These are phyloP conservation scores for Iberis amara DNA, from an alignment of 441 rosid species.

Conservation along the genomic window DNA sequence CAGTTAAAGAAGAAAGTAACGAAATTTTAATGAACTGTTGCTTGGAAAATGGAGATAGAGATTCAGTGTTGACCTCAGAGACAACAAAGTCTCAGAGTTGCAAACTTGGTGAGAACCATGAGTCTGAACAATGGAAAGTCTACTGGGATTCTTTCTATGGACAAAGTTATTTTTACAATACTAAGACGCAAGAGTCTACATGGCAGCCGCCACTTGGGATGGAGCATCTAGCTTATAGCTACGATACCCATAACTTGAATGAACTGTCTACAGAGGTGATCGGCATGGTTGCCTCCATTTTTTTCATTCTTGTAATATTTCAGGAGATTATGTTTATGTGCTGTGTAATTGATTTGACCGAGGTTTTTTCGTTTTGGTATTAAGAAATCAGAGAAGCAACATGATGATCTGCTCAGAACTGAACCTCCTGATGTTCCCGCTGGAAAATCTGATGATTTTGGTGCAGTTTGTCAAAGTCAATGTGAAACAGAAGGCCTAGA, in stretches of 20 bases:
- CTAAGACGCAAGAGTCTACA: slow-evolving; percentile 51
- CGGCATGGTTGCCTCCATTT: slow-evolving; percentile 24
- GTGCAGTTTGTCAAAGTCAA: slow-evolving; percentile 24
- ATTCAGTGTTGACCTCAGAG: slow-evolving; percentile 28
- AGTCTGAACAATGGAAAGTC: slow-evolving; percentile 49
- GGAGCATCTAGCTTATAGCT: slow-evolving; percentile 44
- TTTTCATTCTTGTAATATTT: slow-evolving; percentile 22
- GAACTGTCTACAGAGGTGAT: slow-evolving; percentile 34
- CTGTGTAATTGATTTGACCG: slow-evolving; percentile 13
- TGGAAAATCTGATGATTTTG: slow-evolving; percentile 30
- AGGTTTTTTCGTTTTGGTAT: slow-evolving; percentile 20
- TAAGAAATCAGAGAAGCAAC: slow-evolving; percentile 33
- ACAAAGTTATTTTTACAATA: slow-evolving; percentile 62
- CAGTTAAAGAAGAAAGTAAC: not conserved
- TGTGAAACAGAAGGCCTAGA: slow-evolving; percentile 23
- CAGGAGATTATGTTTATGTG: slow-evolving; percentile 15
- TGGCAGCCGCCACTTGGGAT: slow-evolving; percentile 71
- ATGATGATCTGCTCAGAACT: slow-evolving; percentile 17
- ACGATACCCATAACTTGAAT: slow-evolving; percentile 26
- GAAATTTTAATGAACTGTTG: slow-evolving; percentile 21
- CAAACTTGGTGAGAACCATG: slow-evolving; percentile 29
- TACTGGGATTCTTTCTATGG: slow-evolving; percentile 68
- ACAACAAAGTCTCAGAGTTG: slow-evolving; percentile 22
- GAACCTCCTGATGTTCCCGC: slow-evolving; percentile 19
- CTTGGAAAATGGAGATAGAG: slow-evolving; percentile 22